A percentile compares a stretch with the other conserved stretches of the same genome.
Evolutionary conservation across 2,329 filamentous ascomycete genomes (phyloP).

Genomic region (Neofusicoccum umdonicola): DNA sequence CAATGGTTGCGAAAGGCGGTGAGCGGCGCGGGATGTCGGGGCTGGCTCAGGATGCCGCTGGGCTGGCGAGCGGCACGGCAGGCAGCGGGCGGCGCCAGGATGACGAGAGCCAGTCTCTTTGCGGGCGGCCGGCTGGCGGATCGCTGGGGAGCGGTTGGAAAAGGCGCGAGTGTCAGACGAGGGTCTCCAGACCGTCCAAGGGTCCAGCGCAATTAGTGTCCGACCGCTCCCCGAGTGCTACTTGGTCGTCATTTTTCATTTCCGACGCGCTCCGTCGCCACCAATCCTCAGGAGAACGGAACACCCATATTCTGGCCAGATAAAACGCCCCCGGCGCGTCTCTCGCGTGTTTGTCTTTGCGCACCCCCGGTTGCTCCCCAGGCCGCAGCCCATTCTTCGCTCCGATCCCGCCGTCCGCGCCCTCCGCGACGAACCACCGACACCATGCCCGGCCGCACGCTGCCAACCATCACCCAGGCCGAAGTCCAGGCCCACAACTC

Average conservation of each 20-base stretch:
- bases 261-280: slow-evolving; percentile 17
- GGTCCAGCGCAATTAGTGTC: not conserved
- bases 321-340: not conserved
- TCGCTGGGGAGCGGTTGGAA: not conserved
- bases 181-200: slow-evolving; percentile 14
- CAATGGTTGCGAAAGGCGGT: slow-evolving; percentile 1
- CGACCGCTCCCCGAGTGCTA: slow-evolving; percentile 11
- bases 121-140: not conserved
- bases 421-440: not conserved
- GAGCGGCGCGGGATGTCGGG: not conserved
- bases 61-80: not conserved
- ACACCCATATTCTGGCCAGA: not conserved
- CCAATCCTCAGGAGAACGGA: not conserved
- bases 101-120: not conserved
- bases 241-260: slow-evolving; percentile 8
- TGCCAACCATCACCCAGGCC: slow-evolving; percentile 77
- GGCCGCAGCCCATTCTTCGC: not conserved
- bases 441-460: slow-evolving; percentile 72
- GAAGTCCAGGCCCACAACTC: slow-evolving; percentile 82
- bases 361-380: not conserved
- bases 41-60: not conserved
- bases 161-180: slow-evolving; percentile 14
- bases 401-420: not conserved
- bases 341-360: not conserved
- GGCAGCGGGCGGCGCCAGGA: not conserved